Evolutionary conservation across 208 protist genomes (phyloP).

Genomic region (Naegleria fowleri): DNA sequence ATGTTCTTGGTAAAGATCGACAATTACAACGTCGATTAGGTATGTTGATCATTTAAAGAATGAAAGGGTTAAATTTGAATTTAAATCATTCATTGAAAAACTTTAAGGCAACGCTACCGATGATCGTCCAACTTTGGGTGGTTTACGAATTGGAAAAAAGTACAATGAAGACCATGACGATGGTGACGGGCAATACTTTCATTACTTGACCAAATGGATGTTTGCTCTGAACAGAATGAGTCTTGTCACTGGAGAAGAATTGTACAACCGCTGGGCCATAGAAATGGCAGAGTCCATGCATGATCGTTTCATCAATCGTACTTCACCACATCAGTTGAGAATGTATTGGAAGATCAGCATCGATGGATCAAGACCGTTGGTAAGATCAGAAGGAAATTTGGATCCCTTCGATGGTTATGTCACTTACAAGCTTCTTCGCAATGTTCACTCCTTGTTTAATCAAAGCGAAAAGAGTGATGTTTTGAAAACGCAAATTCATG

Average conservation of each 20-base stretch:
- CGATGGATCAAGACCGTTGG: background rate
- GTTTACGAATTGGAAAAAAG: background rate
- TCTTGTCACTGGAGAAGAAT: background rate
- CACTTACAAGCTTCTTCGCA: background rate
- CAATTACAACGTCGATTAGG: background rate
- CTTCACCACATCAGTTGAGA: background rate
- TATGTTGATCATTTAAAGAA: background rate
- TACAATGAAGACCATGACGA: background rate
- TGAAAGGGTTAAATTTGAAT: too few species aligned
- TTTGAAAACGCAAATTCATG: background rate
- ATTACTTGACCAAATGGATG: slow-evolving; percentile 13
- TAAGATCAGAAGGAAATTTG: background rate
- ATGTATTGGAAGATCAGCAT: background rate
- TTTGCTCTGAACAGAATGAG: background rate
- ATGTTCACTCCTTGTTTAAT: background rate
- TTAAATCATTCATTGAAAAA: too few species aligned
- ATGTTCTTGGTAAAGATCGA: background rate
- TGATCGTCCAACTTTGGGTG: background rate
- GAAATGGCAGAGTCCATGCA: slow-evolving; percentile 11
- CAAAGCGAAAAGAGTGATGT: background rate
- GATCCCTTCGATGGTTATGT: slow-evolving; percentile 10
- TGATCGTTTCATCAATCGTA: background rate
- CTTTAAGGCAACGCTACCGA: background rate
- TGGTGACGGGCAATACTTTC: slow-evolving; percentile 8
- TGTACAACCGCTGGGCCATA: background rate